Conservation (phyloP, 176 grass and related monocot genomes). For the Cenchrus purpureus region DNA sequence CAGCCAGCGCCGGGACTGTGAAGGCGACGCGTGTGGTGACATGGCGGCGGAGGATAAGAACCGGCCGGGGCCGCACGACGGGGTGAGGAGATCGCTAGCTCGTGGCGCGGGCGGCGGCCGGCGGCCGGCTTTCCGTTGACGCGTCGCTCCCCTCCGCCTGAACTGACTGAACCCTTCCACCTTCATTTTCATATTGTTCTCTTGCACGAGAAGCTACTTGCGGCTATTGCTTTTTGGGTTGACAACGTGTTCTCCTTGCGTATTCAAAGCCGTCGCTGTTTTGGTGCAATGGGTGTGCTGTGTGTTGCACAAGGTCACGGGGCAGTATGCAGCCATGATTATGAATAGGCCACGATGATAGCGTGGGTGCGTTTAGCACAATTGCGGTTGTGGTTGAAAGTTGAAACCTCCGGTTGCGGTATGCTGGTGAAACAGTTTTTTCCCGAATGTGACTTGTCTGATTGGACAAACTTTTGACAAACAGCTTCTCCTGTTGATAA, state of each 20-base stretch:
- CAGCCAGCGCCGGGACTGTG: background rate
- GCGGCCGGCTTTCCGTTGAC: conserved; percentile 6
- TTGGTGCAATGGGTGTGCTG: background rate
- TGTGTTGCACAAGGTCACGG: background rate
- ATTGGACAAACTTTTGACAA: too few relatives aligned
- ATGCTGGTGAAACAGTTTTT: too few relatives aligned
- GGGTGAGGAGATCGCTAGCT: background rate
- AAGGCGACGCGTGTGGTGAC: background rate
- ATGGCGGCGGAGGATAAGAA: conserved; percentile 20
- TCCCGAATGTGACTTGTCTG: too few relatives aligned
- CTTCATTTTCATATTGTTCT: conserved; percentile 1
- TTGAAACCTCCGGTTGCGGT: too few relatives aligned
- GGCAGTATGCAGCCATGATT: background rate
- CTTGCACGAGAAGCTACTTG: background rate
- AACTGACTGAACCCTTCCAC: background rate
- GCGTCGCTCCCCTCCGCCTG: background rate
- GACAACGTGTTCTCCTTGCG: background rate
- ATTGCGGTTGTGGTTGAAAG: too few relatives aligned
- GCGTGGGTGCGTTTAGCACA: too few relatives aligned
- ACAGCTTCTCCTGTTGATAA: too few relatives aligned
- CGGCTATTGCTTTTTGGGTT: background rate
- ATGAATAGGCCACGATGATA: background rate
- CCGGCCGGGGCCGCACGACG: background rate
- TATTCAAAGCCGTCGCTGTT: conserved; percentile 1
- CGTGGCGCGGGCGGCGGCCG: background rate